Conservation (phyloP, 2,329 filamentous ascomycete species). For the Trichophyton verrucosum region DNA sequence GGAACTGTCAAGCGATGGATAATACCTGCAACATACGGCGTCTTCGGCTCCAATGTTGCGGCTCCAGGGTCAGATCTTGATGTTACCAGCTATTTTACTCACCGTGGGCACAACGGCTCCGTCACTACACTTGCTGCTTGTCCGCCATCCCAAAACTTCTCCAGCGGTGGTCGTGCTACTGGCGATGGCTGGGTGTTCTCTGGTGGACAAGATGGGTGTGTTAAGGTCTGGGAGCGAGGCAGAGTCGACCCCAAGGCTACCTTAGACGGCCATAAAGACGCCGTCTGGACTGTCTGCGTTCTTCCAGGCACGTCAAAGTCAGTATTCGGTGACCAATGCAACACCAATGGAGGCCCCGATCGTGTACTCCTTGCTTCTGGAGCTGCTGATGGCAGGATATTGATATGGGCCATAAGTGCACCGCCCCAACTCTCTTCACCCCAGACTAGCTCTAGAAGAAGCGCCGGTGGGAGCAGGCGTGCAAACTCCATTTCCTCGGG, state of each 20-base stretch:
- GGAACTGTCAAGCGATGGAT: slow-evolving; percentile 95
- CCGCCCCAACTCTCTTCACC: slow-evolving; percentile 77
- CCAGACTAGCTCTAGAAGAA: slow-evolving; percentile 57
- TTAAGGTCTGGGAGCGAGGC: slow-evolving; percentile 90
- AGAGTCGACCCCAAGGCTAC: slow-evolving; percentile 91
- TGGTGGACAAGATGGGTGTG: slow-evolving; percentile 82
- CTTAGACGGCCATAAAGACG: slow-evolving; percentile 85
- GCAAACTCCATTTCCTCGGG: slow-evolving; percentile 92
- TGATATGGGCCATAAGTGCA: slow-evolving; percentile 87
- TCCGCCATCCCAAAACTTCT: slow-evolving; percentile 76
- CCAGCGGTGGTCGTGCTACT: slow-evolving; percentile 71
- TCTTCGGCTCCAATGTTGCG: slow-evolving; percentile 38
- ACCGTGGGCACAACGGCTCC: slow-evolving; percentile 81
- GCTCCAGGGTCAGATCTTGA: slow-evolving; percentile 66
- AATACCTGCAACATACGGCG: slow-evolving; percentile 66
- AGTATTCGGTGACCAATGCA: slow-evolving; percentile 62
- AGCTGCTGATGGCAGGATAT: slow-evolving; percentile 77
- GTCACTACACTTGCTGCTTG: slow-evolving; percentile 80
- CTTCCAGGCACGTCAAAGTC: slow-evolving; percentile 69
- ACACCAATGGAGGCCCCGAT: slow-evolving; percentile 66
- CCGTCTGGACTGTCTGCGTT: slow-evolving; percentile 90
- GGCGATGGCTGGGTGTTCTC: slow-evolving; percentile 99
- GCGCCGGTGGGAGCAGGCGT: slow-evolving; percentile 60
- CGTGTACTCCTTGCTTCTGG: slow-evolving; percentile 84
- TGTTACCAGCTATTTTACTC: slow-evolving; percentile 86